These are phyloP conservation scores for Camellia japonica DNA, from an alignment of 148 eudicot genomes.

Conservation along the genomic window DNA sequence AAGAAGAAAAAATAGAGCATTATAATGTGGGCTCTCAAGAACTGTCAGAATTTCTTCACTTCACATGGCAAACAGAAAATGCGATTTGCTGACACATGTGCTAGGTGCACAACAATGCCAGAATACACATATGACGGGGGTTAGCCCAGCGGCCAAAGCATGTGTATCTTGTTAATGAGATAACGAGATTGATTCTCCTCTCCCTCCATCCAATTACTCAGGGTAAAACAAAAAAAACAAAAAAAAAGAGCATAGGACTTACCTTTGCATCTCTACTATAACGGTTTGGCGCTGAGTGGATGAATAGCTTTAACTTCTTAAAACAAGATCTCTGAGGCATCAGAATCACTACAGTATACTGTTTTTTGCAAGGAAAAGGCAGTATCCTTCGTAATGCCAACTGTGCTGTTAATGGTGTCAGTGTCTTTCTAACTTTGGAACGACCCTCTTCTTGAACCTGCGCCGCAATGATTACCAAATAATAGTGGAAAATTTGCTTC, in stretches of 20 bases:
- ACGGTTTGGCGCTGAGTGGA: conserved; percentile 27
- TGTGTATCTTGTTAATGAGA: too few species aligned
- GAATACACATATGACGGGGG: conserved; percentile 26
- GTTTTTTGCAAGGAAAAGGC: conserved; percentile 84
- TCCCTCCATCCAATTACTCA: too few species aligned
- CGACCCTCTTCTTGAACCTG: conserved; percentile 81
- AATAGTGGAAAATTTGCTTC: not conserved
- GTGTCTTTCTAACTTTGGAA: conserved; percentile 52
- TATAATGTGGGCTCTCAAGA: not conserved
- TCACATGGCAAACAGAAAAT: not conserved
- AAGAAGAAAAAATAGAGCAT: not conserved
- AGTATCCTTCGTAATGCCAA: conserved; percentile 65
- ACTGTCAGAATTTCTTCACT: not conserved
- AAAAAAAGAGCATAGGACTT: not conserved
- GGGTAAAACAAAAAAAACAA: too few species aligned
- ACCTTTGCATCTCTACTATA: conserved; percentile 45
- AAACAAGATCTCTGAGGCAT: conserved; percentile 60
- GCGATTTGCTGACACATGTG: not conserved
- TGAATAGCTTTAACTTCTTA: conserved; percentile 38
- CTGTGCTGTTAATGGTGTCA: conserved; percentile 62
- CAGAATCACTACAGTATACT: conserved; percentile 76
- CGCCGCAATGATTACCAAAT: conserved; percentile 8
- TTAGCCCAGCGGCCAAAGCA: too few species aligned
- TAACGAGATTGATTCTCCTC: too few species aligned
- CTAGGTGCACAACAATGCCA: not conserved